phyloP scores from a whole-genome alignment of 352 stramenopile genomes.

The Phytophthora syringae region DNA sequence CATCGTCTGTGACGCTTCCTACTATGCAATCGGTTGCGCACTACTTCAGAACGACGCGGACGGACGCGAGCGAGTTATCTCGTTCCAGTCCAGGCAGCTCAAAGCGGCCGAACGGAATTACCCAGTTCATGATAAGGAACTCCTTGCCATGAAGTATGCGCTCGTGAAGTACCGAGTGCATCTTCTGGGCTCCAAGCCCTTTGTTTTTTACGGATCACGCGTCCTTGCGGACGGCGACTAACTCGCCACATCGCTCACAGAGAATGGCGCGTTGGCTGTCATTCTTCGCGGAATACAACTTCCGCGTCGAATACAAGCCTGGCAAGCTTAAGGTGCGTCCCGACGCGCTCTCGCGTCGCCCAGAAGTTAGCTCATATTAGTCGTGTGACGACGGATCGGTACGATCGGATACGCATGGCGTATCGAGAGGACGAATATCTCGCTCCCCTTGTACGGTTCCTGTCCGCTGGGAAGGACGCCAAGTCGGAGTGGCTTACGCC shows the following conservation, averaged over 20 bases:
- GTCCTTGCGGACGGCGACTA: constrained; percentile 17
- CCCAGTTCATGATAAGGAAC: too few species aligned
- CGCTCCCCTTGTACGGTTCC: too few species aligned
- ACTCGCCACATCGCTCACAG: too few species aligned
- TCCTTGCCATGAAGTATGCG: constrained; percentile 30
- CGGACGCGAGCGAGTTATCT: not conserved
- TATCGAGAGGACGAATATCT: too few species aligned
- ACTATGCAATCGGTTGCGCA: constrained; percentile 3
- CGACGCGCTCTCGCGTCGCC: constrained; percentile 17
- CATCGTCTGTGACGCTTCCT: constrained; percentile 2
- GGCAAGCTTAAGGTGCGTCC: constrained; percentile 24
- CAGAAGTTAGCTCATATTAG: not conserved
- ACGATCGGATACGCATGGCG: too few species aligned
- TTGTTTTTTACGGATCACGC: constrained; percentile 24
- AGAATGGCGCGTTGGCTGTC: not conserved
- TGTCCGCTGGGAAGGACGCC: too few species aligned
- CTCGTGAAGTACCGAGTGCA: constrained; percentile 36
- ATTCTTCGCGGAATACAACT: constrained; percentile 44
- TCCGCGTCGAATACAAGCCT: constrained; percentile 39
- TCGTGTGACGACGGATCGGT: too few species aligned
- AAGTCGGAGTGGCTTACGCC: constrained; percentile 3
- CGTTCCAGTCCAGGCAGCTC: constrained; percentile 21
- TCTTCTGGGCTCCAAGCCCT: constrained; percentile 15
- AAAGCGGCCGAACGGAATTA: constrained; percentile 11
- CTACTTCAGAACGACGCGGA: constrained; percentile 32